These are phyloP conservation scores for Daldinia sp. DNA, from an alignment of 2,329 filamentous ascomycete genomes.

Conservation along the genomic window DNA sequence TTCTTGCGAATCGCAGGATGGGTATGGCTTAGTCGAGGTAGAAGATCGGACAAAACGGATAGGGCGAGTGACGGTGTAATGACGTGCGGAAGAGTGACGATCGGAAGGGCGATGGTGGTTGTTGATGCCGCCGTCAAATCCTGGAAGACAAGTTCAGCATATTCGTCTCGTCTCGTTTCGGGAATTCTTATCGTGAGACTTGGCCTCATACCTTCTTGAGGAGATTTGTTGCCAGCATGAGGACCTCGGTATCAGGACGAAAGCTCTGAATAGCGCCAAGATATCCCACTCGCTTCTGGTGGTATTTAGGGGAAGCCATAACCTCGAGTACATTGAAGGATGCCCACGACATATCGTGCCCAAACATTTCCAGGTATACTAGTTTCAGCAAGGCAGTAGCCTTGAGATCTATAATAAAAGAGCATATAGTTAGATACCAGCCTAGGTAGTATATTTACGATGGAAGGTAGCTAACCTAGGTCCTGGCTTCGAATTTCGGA, in stretches of 20 bases:
- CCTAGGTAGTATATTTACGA: neutral
- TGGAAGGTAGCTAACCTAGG: conserved; percentile 70
- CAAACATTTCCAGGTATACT: conserved; percentile 98
- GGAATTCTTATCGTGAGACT: neutral
- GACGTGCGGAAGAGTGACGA: conserved; percentile 90
- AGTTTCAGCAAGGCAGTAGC: conserved; percentile 95
- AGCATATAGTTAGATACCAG: conserved; percentile 32
- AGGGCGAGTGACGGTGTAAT: conserved; percentile 92
- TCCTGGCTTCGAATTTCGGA: conserved; percentile 91
- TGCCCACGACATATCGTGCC: conserved; percentile 99
- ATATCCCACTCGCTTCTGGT: conserved; percentile 95
- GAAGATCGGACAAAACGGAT: conserved; percentile 84
- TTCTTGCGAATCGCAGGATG: conserved; percentile 91
- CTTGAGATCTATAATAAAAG: conserved; percentile 75
- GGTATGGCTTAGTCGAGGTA: conserved; percentile 87
- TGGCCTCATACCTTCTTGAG: conserved; percentile 78
- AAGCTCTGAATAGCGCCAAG: conserved; percentile 96
- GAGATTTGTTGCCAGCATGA: conserved; percentile 97
- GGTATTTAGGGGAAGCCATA: conserved; percentile 95
- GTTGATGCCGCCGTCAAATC: conserved; percentile 77
- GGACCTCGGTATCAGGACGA: conserved; percentile 90
- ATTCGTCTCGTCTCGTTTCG: neutral
- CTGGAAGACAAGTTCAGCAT: conserved; percentile 49
- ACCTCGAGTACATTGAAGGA: conserved; percentile 98
- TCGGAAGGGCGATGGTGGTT: conserved; percentile 83